Percentiles rank a stretch among this genome's conserved stretches.
Evolutionary conservation across 371 early-diverging fungal genomes (phyloP).

Genomic region (Syncephalastrum sp.): DNA sequence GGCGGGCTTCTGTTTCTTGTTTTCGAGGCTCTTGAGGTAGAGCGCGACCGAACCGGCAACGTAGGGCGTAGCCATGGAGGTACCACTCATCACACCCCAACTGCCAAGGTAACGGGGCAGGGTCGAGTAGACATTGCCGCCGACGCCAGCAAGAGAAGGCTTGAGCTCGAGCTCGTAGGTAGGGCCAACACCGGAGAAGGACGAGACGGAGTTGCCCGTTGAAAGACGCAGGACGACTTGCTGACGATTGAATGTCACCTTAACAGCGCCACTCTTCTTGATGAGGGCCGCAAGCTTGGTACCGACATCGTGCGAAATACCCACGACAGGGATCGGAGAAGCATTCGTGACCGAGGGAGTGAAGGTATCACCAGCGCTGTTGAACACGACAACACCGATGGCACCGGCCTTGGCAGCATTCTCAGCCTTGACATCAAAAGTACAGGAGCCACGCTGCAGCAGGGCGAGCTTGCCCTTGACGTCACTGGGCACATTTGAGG

Average conservation of each 20-base stretch:
- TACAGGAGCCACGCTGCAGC: constrained; percentile 55
- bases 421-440: constrained; percentile 49
- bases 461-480: constrained; percentile 44
- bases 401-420: constrained; percentile 44
- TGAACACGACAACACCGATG: constrained; percentile 50
- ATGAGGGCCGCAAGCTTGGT: constrained; percentile 11
- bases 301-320: constrained; percentile 28
- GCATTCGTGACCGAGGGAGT: constrained; percentile 9
- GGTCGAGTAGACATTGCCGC: constrained; percentile 69
- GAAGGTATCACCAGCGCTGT: constrained; percentile 16
- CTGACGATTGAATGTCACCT: constrained; percentile 6
- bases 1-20: constrained; percentile 14
- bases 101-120: constrained; percentile 37
- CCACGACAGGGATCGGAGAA: constrained; percentile 31
- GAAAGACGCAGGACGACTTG: constrained; percentile 11
- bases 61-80: constrained; percentile 74
- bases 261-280: constrained; percentile 11
- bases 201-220: constrained; percentile 40
- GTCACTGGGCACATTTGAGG: constrained; percentile 11
- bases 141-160: constrained; percentile 63
- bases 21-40: constrained; percentile 35
- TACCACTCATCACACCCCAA: constrained; percentile 64
- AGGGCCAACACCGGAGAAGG: constrained; percentile 49
- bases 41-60: constrained; percentile 65
- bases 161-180: constrained; percentile 29